These are phyloP conservation scores for Pythium sp. DNA, from an alignment of 352 stramenopile species.

Conservation along the genomic window DNA sequence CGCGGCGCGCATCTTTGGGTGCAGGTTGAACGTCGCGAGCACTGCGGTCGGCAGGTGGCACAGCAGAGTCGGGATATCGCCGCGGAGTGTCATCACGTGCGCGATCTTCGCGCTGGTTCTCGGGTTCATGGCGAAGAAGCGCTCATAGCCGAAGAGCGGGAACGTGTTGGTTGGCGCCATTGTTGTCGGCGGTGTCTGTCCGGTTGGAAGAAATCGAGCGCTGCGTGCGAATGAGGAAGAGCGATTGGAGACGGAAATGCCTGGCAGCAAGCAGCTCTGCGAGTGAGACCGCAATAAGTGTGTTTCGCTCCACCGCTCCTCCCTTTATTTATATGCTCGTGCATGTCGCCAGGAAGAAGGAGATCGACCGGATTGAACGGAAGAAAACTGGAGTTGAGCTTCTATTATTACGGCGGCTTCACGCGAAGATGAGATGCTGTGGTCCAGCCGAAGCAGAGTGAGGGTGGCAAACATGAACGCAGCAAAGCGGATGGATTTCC, in stretches of 20 bases:
- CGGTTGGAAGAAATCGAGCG: background rate
- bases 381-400: background rate
- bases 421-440: background rate
- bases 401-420: background rate
- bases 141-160: conserved; percentile 61
- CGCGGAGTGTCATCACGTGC: conserved; percentile 47
- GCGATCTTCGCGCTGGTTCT: conserved; percentile 40
- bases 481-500: background rate
- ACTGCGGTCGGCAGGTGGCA: conserved; percentile 38
- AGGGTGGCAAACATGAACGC: background rate
- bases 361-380: background rate
- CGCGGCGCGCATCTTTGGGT: conserved; percentile 45
- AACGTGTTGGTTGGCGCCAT: conserved; percentile 38
- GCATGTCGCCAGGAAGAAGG: background rate
- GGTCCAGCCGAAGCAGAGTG: too few species aligned
- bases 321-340: background rate
- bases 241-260: background rate
- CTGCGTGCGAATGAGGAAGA: background rate
- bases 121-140: conserved; percentile 64
- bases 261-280: background rate
- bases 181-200: background rate
- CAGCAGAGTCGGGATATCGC: conserved; percentile 35
- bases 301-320: background rate
- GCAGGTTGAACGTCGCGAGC: conserved; percentile 54
- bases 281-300: background rate